phyloP scores from a whole-genome alignment of 2,329 filamentous ascomycete species.

The Fusarium sp. region DNA sequence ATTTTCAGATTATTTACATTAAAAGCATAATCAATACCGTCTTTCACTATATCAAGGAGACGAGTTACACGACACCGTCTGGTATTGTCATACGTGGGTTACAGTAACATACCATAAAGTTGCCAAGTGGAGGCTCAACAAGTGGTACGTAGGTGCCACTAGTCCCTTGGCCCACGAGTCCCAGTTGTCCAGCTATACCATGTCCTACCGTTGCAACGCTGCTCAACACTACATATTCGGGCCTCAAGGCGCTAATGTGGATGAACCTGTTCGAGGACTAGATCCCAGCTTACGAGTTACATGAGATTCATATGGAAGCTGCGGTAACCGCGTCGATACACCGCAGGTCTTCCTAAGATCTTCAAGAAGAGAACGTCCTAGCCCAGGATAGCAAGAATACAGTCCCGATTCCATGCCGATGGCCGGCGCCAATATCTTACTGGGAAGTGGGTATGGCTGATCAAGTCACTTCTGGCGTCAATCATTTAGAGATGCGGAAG shows the following conservation, averaged over 20 bases:
- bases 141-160: neutral
- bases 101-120: too few species aligned
- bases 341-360: neutral
- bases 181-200: neutral
- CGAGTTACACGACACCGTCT: neutral
- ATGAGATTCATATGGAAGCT: neutral
- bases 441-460: neutral
- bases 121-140: conserved; percentile 14
- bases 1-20: too few species aligned
- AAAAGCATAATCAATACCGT: neutral
- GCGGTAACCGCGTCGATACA: conserved; percentile 2
- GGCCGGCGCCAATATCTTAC: neutral
- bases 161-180: neutral
- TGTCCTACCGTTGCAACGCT: neutral
- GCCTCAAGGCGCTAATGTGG: neutral
- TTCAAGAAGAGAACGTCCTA: neutral
- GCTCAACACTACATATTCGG: neutral
- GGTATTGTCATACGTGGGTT: too few species aligned
- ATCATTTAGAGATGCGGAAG: neutral
- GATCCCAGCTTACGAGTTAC: neutral
- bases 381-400: neutral
- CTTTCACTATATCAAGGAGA: neutral
- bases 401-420: neutral
- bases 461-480: neutral
- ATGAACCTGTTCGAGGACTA: neutral